These are phyloP conservation scores for Cryptomeria japonica DNA, from an alignment of 75 land plant genomes.

Conservation along the genomic window DNA sequence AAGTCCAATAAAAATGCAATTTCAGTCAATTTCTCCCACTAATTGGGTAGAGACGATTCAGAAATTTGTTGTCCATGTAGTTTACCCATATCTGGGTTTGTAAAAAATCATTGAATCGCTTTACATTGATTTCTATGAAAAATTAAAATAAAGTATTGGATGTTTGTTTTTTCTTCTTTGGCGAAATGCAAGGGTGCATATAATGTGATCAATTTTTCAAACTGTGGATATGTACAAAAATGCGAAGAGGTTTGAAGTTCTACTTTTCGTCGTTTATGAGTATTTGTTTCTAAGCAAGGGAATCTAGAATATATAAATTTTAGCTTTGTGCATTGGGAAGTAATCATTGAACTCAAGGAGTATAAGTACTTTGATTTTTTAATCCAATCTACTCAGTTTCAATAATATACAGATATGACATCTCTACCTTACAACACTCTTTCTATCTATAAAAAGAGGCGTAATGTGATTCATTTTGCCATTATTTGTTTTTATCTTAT, in stretches of 20 bases:
- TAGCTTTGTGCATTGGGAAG: background rate
- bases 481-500: too few species aligned
- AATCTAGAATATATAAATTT: background rate
- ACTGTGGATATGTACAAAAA: background rate
- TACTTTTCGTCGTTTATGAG: background rate
- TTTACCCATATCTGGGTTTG: background rate
- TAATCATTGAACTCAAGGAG: background rate
- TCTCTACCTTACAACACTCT: background rate
- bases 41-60: background rate
- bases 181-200: background rate
- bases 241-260: background rate
- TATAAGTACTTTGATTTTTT: background rate
- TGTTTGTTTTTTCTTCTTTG: background rate
- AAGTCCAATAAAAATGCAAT: background rate
- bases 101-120: background rate
- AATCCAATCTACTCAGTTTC: background rate
- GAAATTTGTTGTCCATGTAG: background rate
- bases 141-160: background rate
- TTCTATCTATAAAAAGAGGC: background rate
- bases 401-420: background rate
- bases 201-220: background rate
- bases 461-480: too few species aligned
- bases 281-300: background rate
- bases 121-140: background rate
- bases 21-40: background rate